Percentiles rank a stretch among this genome's conserved stretches.
Conservation (phyloP, 257 asterid genomes). For the Nicotiana knightiana region DNA sequence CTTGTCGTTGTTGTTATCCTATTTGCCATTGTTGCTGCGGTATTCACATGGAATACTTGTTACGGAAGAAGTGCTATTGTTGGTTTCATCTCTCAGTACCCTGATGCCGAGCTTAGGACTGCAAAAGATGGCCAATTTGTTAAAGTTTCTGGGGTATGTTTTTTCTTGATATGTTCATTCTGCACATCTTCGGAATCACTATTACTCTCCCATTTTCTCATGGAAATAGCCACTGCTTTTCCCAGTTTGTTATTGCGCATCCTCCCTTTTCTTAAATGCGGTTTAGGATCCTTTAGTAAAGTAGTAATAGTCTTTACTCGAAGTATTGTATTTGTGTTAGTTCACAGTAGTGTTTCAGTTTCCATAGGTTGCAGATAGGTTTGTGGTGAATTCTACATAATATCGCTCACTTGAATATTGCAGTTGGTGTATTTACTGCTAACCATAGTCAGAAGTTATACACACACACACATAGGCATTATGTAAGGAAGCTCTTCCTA, state of each 20-base stretch:
- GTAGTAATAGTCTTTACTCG: neutral
- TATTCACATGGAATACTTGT: constrained; percentile 70
- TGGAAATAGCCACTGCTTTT: neutral
- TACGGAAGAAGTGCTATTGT: constrained; percentile 65
- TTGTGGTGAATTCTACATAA: neutral
- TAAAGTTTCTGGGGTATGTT: constrained; percentile 87
- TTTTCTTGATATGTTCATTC: neutral
- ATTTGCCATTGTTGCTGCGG: constrained; percentile 41
- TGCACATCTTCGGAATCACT: neutral
- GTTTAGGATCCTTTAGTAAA: neutral
- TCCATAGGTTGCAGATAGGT: neutral
- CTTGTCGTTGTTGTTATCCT: constrained; percentile 45
- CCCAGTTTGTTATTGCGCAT: neutral
- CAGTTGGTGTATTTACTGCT: neutral
- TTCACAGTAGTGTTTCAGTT: neutral
- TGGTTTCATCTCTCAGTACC: constrained; percentile 53
- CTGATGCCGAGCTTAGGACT: constrained; percentile 79
- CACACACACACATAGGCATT: neutral
- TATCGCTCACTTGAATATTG: neutral
- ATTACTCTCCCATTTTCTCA: neutral
- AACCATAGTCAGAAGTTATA: neutral
- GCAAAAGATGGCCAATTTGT: constrained; percentile 85
- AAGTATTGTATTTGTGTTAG: neutral
- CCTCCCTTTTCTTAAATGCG: neutral
- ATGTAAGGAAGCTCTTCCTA: neutral